These are phyloP conservation scores for Jacaranda mimosifolia DNA, from an alignment of 257 asterid species.

Conservation along the genomic window DNA sequence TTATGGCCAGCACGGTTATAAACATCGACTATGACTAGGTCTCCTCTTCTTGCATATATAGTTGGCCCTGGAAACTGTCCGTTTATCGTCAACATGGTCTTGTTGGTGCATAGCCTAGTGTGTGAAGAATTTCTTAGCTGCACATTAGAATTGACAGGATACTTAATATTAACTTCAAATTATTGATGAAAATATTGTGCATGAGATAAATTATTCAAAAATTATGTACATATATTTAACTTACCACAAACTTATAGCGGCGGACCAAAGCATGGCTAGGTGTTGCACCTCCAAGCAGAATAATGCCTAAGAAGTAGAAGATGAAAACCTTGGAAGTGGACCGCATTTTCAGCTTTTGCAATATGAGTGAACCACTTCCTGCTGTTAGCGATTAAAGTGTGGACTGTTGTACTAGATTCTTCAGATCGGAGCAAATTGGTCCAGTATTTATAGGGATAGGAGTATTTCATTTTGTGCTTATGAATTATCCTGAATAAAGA, in stretches of 20 bases:
- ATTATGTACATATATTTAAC: background rate
- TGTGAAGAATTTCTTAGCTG: conserved; percentile 45
- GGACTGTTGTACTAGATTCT: background rate
- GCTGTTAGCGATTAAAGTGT: background rate
- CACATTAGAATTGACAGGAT: background rate
- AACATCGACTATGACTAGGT: conserved; percentile 46
- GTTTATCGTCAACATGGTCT: conserved; percentile 51
- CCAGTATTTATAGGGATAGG: background rate
- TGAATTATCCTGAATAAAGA: background rate
- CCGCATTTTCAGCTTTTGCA: background rate
- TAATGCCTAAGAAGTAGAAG: conserved; percentile 6
- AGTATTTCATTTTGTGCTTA: background rate
- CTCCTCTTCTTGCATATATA: conserved; percentile 45
- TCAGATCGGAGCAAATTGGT: background rate
- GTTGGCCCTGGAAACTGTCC: conserved; percentile 60
- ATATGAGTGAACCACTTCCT: background rate
- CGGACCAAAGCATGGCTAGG: conserved; percentile 25
- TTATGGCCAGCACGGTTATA: conserved; percentile 34
- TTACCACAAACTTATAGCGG: conserved; percentile 35
- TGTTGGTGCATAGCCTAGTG: conserved; percentile 49
- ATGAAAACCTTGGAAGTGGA: background rate
- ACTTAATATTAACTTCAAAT: background rate
- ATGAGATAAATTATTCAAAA: background rate
- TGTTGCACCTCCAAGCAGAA: conserved; percentile 17
- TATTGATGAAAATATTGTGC: background rate